phyloP scores from a whole-genome alignment of 371 early-diverging fungal genomes.

The Mucor mucedo region DNA sequence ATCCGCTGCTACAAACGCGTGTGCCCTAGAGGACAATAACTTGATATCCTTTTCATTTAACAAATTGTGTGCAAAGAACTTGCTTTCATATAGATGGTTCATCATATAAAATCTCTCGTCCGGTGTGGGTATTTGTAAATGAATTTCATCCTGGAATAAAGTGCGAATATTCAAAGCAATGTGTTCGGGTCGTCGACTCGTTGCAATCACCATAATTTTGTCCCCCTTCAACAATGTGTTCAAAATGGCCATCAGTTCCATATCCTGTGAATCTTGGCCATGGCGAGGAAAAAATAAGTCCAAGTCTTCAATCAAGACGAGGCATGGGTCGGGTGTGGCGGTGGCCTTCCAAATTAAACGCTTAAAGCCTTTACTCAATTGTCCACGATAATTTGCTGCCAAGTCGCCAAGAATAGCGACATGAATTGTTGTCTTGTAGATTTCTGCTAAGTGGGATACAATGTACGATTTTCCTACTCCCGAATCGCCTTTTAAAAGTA shows the following conservation, averaged over 20 bases:
- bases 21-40: slow-evolving; percentile 47
- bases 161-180: slow-evolving; percentile 1
- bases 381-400: slow-evolving; percentile 43
- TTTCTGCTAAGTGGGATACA: slow-evolving; percentile 29
- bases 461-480: slow-evolving; percentile 52
- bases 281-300: slow-evolving; percentile 58
- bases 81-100: slow-evolving; percentile 20
- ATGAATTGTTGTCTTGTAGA: slow-evolving; percentile 29
- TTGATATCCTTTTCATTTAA: slow-evolving; percentile 17
- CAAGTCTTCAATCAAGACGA: slow-evolving; percentile 61
- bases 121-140: slow-evolving; percentile 62
- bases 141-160: slow-evolving; percentile 23
- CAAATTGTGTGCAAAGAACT: background rate
- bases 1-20: slow-evolving; percentile 65
- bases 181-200: slow-evolving; percentile 15
- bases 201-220: slow-evolving; percentile 11
- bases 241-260: slow-evolving; percentile 5
- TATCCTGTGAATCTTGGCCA: slow-evolving; percentile 32
- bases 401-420: slow-evolving; percentile 38
- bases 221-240: background rate
- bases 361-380: slow-evolving; percentile 44
- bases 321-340: slow-evolving; percentile 1
- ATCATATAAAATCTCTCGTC: slow-evolving; percentile 53
- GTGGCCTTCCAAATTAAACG: slow-evolving; percentile 32
- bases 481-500: slow-evolving; percentile 46